Evolutionary conservation across 768 basidiomycete genomes (phyloP).

Genomic region (Agaricus subrufescens): DNA sequence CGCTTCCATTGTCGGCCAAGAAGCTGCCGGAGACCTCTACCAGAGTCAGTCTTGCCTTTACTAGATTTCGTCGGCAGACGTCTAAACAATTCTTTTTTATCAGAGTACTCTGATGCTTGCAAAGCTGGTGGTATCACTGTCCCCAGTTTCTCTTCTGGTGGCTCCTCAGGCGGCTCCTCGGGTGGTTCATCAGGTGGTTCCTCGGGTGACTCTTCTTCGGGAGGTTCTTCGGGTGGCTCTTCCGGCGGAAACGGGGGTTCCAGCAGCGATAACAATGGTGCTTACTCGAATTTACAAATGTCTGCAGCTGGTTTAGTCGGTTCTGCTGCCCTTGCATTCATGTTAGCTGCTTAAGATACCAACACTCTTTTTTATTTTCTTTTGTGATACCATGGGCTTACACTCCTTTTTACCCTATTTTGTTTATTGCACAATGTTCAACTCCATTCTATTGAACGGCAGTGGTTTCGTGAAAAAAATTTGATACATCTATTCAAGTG

Average conservation of each 20-base stretch:
- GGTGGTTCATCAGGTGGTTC: neutral
- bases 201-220: neutral
- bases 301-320: neutral
- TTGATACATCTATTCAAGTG: too few relatives aligned
- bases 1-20: neutral
- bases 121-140: neutral
- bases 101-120: constrained; percentile 5
- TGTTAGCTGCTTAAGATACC: neutral
- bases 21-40: neutral
- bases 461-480: too few relatives aligned
- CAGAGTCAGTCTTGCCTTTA: neutral
- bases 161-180: too few relatives aligned
- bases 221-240: neutral
- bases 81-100: neutral
- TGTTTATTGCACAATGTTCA: too few relatives aligned
- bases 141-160: neutral
- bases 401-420: neutral
- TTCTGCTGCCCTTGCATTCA: neutral
- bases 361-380: too few relatives aligned
- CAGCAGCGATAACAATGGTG: neutral
- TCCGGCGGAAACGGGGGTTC: neutral
- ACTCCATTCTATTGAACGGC: too few relatives aligned
- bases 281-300: neutral
- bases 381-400: neutral
- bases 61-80: neutral